Percentiles rank a stretch among this genome's conserved stretches.
phyloP scores from a whole-genome alignment of 2,329 filamentous ascomycete genomes.

The Diplodia corticola region DNA sequence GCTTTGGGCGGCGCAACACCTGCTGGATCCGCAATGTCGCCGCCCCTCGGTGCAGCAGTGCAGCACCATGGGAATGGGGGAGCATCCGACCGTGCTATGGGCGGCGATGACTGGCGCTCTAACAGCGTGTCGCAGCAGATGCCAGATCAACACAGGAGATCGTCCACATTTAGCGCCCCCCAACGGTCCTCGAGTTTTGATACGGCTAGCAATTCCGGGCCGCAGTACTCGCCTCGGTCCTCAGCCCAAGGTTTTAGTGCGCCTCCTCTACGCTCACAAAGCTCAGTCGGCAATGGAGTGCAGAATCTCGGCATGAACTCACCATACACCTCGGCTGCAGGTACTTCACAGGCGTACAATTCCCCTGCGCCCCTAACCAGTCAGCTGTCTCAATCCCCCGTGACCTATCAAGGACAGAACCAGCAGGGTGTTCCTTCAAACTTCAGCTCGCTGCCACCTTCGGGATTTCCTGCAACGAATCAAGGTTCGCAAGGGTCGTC shows the following conservation, averaged over 20 bases:
- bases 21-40: constrained; percentile 36
- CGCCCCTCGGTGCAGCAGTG: constrained; percentile 31
- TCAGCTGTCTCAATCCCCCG: constrained; percentile 36
- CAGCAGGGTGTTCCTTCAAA: constrained; percentile 62
- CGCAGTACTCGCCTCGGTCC: constrained; percentile 40
- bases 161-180: constrained; percentile 40
- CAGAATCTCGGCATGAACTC: constrained; percentile 33
- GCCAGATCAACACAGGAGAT: constrained; percentile 19
- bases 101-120: constrained; percentile 39
- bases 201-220: constrained; percentile 34
- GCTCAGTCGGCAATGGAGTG: constrained; percentile 26
- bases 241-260: constrained; percentile 37
- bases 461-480: constrained; percentile 50
- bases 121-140: constrained; percentile 23
- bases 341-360: constrained; percentile 52
- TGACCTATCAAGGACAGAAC: constrained; percentile 57
- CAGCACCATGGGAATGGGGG: not conserved
- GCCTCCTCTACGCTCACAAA: constrained; percentile 39
- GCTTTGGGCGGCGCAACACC: constrained; percentile 27
- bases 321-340: constrained; percentile 37
- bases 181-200: constrained; percentile 37
- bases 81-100: constrained; percentile 31
- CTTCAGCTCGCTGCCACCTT: constrained; percentile 61
- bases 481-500: constrained; percentile 30
- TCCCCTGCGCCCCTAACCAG: constrained; percentile 49